Percentiles rank a stretch among this genome's conserved stretches.
Conservation (phyloP, 345 rosid genomes). For the Populus tremula region DNA sequence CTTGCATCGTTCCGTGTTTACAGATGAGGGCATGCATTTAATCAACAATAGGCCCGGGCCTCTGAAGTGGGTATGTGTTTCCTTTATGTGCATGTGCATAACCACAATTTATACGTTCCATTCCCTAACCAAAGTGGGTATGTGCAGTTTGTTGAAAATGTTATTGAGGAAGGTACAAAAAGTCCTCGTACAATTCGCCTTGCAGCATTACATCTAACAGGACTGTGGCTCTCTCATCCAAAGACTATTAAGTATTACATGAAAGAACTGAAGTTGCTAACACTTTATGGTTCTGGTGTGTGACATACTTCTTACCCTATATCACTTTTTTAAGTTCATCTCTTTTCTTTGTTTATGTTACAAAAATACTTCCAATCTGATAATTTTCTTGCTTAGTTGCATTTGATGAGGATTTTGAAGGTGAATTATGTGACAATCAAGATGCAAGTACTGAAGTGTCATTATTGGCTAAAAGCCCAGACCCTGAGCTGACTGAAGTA, state of each 20-base stretch:
- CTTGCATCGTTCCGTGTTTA: slow-evolving; percentile 69
- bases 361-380: background rate
- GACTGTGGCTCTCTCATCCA: slow-evolving; percentile 80
- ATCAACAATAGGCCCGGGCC: slow-evolving; percentile 59
- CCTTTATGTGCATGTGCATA: slow-evolving; percentile 1
- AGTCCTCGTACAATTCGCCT: slow-evolving; percentile 99
- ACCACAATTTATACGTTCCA: background rate
- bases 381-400: slow-evolving; percentile 53
- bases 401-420: slow-evolving; percentile 99
- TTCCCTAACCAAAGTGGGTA: background rate
- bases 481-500: slow-evolving; percentile 82
- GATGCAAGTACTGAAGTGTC: slow-evolving; percentile 86
- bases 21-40: slow-evolving; percentile 64
- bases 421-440: slow-evolving; percentile 70
- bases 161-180: slow-evolving; percentile 84
- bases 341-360: background rate
- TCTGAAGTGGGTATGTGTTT: slow-evolving; percentile 74
- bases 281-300: slow-evolving; percentile 92
- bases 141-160: slow-evolving; percentile 70
- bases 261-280: slow-evolving; percentile 77
- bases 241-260: slow-evolving; percentile 64
- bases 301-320: slow-evolving; percentile 14
- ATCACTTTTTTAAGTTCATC: background rate
- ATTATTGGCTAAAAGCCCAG: slow-evolving; percentile 59
- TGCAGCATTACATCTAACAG: slow-evolving; percentile 86